These are phyloP conservation scores for Eleusine indica DNA, from an alignment of 176 grass and related monocot species.

Conservation along the genomic window DNA sequence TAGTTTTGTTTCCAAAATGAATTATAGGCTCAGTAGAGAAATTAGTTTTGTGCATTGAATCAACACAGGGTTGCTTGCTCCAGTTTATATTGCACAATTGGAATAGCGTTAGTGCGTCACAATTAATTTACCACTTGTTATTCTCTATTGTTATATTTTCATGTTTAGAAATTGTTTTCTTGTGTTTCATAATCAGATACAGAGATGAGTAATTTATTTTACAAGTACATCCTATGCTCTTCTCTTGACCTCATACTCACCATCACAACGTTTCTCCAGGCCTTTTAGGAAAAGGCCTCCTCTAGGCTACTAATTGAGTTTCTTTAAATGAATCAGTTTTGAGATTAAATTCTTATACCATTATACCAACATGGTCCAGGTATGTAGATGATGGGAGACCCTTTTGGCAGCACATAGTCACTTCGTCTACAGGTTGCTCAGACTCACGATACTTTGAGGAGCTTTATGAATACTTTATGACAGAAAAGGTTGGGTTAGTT, in stretches of 20 bases:
- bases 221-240: neutral
- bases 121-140: neutral
- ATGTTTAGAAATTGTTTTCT: neutral
- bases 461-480: constrained; percentile 79
- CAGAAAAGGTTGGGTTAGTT: constrained; percentile 62
- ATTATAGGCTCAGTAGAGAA: neutral
- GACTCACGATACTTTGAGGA: constrained; percentile 82
- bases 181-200: neutral
- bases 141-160: neutral
- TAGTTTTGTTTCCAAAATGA: neutral
- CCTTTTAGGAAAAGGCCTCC: neutral
- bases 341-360: constrained; percentile 22
- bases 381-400: constrained; percentile 84
- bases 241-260: no score
- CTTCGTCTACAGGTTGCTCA: constrained; percentile 79
- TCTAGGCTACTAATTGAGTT: neutral
- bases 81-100: neutral
- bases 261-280: neutral
- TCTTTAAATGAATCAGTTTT: neutral
- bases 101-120: neutral
- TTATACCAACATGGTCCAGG: constrained; percentile 40
- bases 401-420: constrained; percentile 85
- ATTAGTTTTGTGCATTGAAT: neutral
- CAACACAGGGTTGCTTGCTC: neutral
- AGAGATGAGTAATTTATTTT: neutral